A percentile compares a stretch with the other conserved stretches of the same genome.
phyloP scores from a whole-genome alignment of 768 basidiomycete species.

The Kwoniella heveanensis region DNA sequence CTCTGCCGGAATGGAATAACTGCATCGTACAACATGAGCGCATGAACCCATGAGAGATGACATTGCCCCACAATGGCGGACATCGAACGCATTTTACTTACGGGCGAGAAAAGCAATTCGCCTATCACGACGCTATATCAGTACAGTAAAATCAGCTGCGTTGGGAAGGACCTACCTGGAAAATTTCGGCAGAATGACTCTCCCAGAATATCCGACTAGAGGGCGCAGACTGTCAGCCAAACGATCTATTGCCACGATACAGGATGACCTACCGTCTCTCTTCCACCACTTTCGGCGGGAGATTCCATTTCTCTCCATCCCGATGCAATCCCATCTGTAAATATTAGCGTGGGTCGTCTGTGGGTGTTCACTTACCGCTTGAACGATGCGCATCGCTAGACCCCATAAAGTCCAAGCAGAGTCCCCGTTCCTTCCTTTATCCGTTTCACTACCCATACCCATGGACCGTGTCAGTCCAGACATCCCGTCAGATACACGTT shows the following conservation, averaged over 20 bases:
- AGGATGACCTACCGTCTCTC: constrained; percentile 16
- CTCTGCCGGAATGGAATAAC: constrained; percentile 12
- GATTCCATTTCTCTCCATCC: constrained; percentile 24
- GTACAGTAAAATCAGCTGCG: no score
- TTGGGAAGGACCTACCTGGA: constrained; percentile 4
- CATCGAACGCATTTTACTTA: no score
- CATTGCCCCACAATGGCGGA: no score
- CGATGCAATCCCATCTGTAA: constrained; percentile 26
- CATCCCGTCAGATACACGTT: not conserved
- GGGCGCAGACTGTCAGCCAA: no score
- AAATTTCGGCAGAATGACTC: constrained; percentile 22
- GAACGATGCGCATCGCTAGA: constrained; percentile 27
- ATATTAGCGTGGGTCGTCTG: not conserved
- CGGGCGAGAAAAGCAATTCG: constrained; percentile 3
- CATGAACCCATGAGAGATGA: no score
- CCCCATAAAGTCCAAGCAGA: constrained; percentile 41
- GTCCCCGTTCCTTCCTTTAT: constrained; percentile 36
- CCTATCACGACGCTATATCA: no score
- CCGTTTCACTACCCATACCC: constrained; percentile 28
- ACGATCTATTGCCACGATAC: no score
- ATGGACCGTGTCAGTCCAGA: constrained; percentile 11
- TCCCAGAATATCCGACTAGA: constrained; percentile 27
- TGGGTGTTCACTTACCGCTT: constrained; percentile 24
- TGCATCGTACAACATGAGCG: no score
- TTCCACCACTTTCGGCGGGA: constrained; percentile 17